Percentiles rank a stretch among this genome's conserved stretches.
Conservation (phyloP, 805 yeast genomes). For the Scheffersomyces ergatensis region DNA sequence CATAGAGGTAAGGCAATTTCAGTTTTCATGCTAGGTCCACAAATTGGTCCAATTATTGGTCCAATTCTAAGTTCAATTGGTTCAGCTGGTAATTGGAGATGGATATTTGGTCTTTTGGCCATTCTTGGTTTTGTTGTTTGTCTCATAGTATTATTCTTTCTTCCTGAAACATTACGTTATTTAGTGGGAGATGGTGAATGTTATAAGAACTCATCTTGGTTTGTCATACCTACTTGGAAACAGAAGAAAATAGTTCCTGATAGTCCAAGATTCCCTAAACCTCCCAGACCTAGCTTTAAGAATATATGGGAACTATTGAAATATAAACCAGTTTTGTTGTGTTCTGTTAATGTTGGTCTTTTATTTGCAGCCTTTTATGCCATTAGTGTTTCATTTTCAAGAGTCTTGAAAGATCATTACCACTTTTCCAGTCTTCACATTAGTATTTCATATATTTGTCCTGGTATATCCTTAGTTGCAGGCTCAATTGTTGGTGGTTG, state of each 20-base stretch:
- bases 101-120: slow-evolving; percentile 31
- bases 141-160: slow-evolving; percentile 20
- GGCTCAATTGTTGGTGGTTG: slow-evolving; percentile 53
- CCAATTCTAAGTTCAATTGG: slow-evolving; percentile 30
- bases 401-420: slow-evolving; percentile 36
- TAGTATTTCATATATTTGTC: slow-evolving; percentile 50
- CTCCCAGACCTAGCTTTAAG: slow-evolving; percentile 43
- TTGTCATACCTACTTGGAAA: slow-evolving; percentile 24
- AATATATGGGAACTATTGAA: slow-evolving; percentile 34
- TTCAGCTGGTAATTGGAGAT: slow-evolving; percentile 27
- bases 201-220: slow-evolving; percentile 12
- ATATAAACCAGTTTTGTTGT: slow-evolving; percentile 43
- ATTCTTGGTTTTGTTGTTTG: slow-evolving; percentile 23
- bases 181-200: slow-evolving; percentile 36
- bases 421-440: slow-evolving; percentile 30
- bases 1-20: slow-evolving; percentile 30
- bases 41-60: slow-evolving; percentile 37
- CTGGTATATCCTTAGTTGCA: slow-evolving; percentile 46
- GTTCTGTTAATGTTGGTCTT: slow-evolving; percentile 47
- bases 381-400: slow-evolving; percentile 48
- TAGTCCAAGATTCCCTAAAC: slow-evolving; percentile 34
- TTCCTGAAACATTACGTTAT: slow-evolving; percentile 40
- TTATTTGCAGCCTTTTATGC: slow-evolving; percentile 57
- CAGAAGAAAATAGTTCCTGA: slow-evolving; percentile 21
- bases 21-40: slow-evolving; percentile 37